A percentile compares a stretch with the other conserved stretches of the same genome.
phyloP scores from a whole-genome alignment of 805 yeast species.

The Wickerhamomyces rabaulensis region DNA sequence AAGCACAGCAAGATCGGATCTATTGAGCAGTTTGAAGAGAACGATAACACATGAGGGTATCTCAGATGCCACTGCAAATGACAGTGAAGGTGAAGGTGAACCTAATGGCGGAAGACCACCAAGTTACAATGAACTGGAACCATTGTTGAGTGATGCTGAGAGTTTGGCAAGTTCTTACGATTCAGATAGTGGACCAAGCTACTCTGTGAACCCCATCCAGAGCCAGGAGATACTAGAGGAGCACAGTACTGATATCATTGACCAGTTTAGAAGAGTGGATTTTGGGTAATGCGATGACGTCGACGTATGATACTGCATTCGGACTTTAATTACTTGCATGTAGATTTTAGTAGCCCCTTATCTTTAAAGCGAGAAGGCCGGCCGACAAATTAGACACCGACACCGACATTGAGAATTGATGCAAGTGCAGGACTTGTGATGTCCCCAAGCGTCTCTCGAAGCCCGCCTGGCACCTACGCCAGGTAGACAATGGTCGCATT shows the following conservation, averaged over 20 bases:
- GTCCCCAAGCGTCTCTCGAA: no score
- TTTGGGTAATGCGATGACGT: not conserved
- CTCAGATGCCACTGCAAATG: not conserved
- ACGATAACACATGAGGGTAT: constrained; percentile 2
- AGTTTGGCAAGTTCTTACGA: constrained; percentile 2
- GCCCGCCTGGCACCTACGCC: no score
- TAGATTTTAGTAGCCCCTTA: no score
- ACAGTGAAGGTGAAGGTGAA: constrained; percentile 1
- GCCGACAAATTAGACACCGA: no score
- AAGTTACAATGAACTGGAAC: constrained; percentile 25
- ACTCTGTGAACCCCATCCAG: not conserved
- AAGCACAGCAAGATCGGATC: constrained; percentile 9
- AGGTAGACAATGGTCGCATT: no score
- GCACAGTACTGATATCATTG: not conserved
- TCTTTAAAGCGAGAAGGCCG: no score
- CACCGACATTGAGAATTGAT: no score
- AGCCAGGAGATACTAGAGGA: not conserved
- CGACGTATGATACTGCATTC: no score
- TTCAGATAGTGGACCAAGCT: not conserved
- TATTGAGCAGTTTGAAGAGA: constrained; percentile 10
- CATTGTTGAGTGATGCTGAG: constrained; percentile 22
- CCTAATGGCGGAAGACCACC: constrained; percentile 26
- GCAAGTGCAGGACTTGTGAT: no score
- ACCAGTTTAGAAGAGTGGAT: not conserved
- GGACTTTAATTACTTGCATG: no score